phyloP scores from a whole-genome alignment of 2,329 filamentous ascomycete genomes.

The Chaetomium globosum region DNA sequence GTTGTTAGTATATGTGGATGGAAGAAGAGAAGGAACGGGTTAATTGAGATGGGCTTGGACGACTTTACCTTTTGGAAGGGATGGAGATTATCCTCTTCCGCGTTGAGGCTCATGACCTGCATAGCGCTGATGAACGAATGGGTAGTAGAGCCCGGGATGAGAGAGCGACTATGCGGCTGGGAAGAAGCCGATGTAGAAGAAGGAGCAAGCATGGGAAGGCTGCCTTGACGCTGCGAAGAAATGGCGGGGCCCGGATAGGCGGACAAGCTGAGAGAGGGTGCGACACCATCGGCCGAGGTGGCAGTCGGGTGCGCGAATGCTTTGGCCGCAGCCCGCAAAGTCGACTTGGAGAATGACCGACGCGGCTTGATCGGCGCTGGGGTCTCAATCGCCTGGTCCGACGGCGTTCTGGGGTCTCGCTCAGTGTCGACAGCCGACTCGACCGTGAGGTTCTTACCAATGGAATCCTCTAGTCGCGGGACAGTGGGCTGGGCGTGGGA shows the following conservation, averaged over 20 bases:
- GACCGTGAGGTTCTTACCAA: neutral
- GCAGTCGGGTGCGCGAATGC: neutral
- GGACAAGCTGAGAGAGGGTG: slow-evolving; percentile 7
- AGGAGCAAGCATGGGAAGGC: neutral
- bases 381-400: neutral
- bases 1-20: slow-evolving; percentile 19
- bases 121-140: slow-evolving; percentile 15
- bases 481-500: neutral
- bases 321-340: slow-evolving; percentile 1
- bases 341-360: slow-evolving; percentile 16
- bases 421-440: neutral
- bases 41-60: neutral
- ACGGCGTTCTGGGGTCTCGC: neutral
- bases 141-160: slow-evolving; percentile 8
- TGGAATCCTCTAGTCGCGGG: neutral
- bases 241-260: slow-evolving; percentile 12
- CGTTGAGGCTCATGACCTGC: slow-evolving; percentile 9
- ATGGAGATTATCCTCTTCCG: slow-evolving; percentile 17
- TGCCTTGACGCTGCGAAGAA: neutral
- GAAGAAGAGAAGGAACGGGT: neutral
- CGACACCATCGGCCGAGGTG: neutral
- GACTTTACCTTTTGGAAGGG: slow-evolving; percentile 19
- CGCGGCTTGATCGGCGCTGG: neutral
- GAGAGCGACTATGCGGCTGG: neutral
- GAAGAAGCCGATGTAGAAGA: neutral